Conservation (phyloP, 768 basidiomycete species). For the Lactarius sp. region DNA sequence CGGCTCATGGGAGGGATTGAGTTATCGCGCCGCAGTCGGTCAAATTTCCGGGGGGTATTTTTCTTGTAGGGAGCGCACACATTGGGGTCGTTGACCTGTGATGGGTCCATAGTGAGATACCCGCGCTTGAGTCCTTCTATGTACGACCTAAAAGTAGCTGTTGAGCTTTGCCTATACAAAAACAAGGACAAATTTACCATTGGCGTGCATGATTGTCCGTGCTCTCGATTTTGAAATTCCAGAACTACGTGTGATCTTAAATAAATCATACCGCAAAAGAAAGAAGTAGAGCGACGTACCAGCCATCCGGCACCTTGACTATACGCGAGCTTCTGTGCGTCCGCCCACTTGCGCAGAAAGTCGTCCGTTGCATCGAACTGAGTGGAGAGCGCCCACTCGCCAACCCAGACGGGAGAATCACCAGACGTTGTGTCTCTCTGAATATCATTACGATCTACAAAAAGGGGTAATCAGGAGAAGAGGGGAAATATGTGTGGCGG, state of each 20-base stretch:
- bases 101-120: slow-evolving; percentile 60
- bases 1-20: background rate
- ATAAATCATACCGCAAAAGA: background rate
- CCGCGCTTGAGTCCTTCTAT: slow-evolving; percentile 53
- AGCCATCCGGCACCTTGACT: slow-evolving; percentile 61
- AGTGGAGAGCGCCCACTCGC: slow-evolving; percentile 60
- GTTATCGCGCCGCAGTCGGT: background rate
- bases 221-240: slow-evolving; percentile 72
- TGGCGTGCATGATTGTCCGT: slow-evolving; percentile 50
- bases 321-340: slow-evolving; percentile 67
- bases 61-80: slow-evolving; percentile 56
- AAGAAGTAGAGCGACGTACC: slow-evolving; percentile 37
- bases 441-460: slow-evolving; percentile 55
- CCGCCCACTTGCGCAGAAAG: slow-evolving; percentile 65
- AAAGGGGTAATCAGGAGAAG: background rate
- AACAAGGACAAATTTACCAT: slow-evolving; percentile 45
- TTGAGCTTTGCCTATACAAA: background rate
- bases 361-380: slow-evolving; percentile 57
- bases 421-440: slow-evolving; percentile 41
- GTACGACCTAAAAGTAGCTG: slow-evolving; percentile 50
- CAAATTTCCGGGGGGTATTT: background rate
- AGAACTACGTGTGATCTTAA: slow-evolving; percentile 39
- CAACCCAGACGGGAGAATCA: slow-evolving; percentile 50
- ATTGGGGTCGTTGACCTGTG: no score
- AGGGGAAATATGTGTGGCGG: background rate